phyloP scores from a whole-genome alignment of 2,329 filamentous ascomycete genomes.

The Aureobasidium sp. region DNA sequence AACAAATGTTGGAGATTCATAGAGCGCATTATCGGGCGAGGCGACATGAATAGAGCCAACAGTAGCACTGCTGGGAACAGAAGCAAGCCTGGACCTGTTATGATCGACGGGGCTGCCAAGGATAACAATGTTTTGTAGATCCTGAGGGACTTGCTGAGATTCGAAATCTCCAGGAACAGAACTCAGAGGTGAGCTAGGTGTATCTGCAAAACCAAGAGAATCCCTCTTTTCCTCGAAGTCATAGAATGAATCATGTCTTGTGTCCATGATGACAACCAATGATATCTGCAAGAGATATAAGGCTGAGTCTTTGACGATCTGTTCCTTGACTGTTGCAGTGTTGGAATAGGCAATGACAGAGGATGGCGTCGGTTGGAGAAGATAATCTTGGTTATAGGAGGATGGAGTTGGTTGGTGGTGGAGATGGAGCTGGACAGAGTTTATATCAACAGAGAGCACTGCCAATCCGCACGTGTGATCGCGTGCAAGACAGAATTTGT shows the following conservation, averaged over 20 bases:
- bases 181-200: constrained; percentile 9
- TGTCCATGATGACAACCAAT: not conserved
- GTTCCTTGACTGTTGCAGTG: not conserved
- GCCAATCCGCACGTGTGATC: not conserved
- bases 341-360: too few species aligned
- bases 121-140: not conserved
- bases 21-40: too few species aligned
- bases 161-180: constrained; percentile 11
- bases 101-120: not conserved
- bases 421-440: not conserved
- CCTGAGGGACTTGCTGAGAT: not conserved
- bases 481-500: not conserved
- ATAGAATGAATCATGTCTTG: constrained; percentile 2
- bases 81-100: not conserved
- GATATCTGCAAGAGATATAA: not conserved
- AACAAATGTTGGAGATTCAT: not conserved
- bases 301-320: too few species aligned
- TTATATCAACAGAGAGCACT: not conserved
- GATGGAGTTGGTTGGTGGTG: not conserved
- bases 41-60: not conserved
- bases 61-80: not conserved
- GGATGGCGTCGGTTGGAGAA: too few species aligned
- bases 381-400: too few species aligned
- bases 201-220: not conserved
- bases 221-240: not conserved